Base-by-base conservation (phyloP, 1,139 yeast genomes). In the Candida glucosophila region DNA sequence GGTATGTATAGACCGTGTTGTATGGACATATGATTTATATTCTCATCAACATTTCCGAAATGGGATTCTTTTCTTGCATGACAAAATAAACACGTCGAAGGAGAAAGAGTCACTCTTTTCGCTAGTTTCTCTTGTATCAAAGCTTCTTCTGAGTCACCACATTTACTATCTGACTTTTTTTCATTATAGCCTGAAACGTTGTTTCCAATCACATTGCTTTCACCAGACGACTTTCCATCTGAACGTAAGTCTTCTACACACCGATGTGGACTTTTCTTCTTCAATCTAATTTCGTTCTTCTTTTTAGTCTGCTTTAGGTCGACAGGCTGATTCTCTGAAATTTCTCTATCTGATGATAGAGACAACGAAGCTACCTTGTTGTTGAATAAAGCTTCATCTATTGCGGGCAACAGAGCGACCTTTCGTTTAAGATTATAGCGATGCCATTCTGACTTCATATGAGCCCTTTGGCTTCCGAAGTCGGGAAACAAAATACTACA, bases 1-100 rank as follows among this genome's bases (percentile, higher is more conserved):
- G 98, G 98, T 11, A 90, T 65, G 38, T 80, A 90, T 24, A 90
- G 62, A 1, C 97, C 96, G 51, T 80, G 95, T 20, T 55, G 59
- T 34, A 64, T 67, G 43, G 71, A 75, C 92, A 90, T 78, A 50
- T 88, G 94, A 15, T 64, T 64, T 14, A 79, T 68, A 40, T 80
- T 82, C 25, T 69, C 77, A 25, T 80, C 88, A 17, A 67, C 40
- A 14, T 54, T 47, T 8, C 40, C 47, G 6, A 76, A 55, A 12
- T 40, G 32, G 22, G 53, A 43, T 20, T 55, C 43, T 20, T 49
- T 44, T 46, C 73, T 70, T 27, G 71, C 70, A 29, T 62, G 64
- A 40, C 94, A 86, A 47, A 90, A 86, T 26, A 90, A 61, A 55
- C 96, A 88, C 3, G 76, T 70, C 12, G 77, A 77, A 11, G 74